phyloP scores from a whole-genome alignment of 805 yeast genomes.

The Wickerhamomyces xylosicus region DNA sequence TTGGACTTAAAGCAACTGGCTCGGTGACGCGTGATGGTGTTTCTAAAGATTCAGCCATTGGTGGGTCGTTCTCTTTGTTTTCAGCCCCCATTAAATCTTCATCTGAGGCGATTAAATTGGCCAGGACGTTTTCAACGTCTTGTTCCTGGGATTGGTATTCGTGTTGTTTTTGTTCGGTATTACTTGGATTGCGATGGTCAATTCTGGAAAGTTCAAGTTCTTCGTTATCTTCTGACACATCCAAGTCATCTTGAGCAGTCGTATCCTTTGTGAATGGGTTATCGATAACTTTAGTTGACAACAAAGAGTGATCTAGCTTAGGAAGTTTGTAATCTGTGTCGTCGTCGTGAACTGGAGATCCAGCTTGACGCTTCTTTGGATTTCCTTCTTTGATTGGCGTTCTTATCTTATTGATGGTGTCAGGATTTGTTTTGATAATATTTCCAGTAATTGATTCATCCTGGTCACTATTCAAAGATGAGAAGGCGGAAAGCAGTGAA shows the following conservation, averaged over 20 bases:
- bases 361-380: slow-evolving; percentile 4
- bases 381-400: background rate
- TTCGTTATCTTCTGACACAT: slow-evolving; percentile 16
- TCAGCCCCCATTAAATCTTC: background rate
- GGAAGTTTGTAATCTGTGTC: background rate
- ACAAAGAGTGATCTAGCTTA: background rate
- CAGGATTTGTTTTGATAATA: too few relatives aligned
- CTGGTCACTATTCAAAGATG: too few relatives aligned
- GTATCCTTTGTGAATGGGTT: background rate
- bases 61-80: background rate
- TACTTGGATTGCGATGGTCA: slow-evolving; percentile 8
- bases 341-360: background rate
- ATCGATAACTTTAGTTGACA: background rate
- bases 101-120: background rate
- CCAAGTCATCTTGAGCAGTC: background rate
- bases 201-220: slow-evolving; percentile 19
- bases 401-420: too few relatives aligned
- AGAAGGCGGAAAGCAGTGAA: slow-evolving; percentile 11
- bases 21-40: slow-evolving; percentile 23
- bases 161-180: background rate
- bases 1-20: slow-evolving; percentile 21
- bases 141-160: too few relatives aligned
- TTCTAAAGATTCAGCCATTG: background rate
- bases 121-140: background rate
- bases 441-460: too few relatives aligned